Base-by-base conservation (phyloP, 345 rosid genomes). In the Geranium rotundifolium region DNA sequence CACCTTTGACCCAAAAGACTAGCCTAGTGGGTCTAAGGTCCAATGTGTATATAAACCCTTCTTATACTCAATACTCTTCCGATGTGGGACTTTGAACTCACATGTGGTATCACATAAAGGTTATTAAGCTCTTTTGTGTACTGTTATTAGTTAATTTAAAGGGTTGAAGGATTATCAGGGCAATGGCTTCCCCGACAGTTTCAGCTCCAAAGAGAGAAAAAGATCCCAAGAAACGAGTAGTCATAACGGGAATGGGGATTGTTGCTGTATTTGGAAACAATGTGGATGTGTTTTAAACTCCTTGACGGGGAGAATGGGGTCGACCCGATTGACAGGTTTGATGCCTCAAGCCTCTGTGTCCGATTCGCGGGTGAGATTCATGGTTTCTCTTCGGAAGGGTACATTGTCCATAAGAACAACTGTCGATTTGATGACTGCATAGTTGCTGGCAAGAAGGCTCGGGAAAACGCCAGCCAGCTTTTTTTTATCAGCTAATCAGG, bases 291-390 rank as follows among this genome's bases (percentile, higher is more conserved):
- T 81, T 71, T 71, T 83, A 86, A 75, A 59, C 89, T 86, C 57
- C 81, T 84, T 0, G 86, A 80, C 20, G 92, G 89, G 57, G 79
- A 79, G 76, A 84, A 89, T 63, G 89, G 92, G n/a, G 82, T 86
- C 56, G 71, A 74, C 68, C 63, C 74, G 7, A 82, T 86, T 19
- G 87, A 86, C 41, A 76, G 78, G 72, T 86, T 84, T 34, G 89
- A 86, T 65, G 85, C 89, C 50, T 79, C 87, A 0, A 67, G 17
- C 34, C 79, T 78, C 67, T 71, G 87, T 0, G 89, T 84, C 54
- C 73, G 79, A 4, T 82, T 84, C n/a, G 92, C 74, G 0, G 89
- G 87, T 12, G 87, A 86, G 73, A 79, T 86, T 57, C 84, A 78
- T 4, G 79, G 76, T 59, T 84, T 86, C 68, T 82, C 87, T 29